Evolutionary conservation across 2,329 filamentous ascomycete genomes (phyloP).

Genomic region (Fusarium mangiferae): DNA sequence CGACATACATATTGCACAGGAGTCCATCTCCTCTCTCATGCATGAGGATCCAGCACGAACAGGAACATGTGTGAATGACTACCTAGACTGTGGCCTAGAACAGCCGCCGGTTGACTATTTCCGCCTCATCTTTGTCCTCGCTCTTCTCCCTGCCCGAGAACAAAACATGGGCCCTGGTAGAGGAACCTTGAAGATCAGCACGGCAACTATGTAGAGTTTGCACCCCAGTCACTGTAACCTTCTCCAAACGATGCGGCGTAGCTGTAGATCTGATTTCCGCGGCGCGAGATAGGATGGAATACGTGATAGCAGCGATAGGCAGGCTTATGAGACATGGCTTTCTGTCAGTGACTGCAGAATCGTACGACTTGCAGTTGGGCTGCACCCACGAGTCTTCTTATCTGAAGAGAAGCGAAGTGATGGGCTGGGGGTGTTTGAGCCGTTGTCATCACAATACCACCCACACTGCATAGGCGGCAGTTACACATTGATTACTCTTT

Average conservation of each 20-base stretch:
- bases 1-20: background rate
- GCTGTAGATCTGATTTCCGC: constrained; percentile 16
- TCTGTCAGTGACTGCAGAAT: constrained; percentile 24
- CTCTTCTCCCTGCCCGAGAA: constrained; percentile 1
- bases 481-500: background rate
- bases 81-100: background rate
- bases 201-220: constrained; percentile 16
- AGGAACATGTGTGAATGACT: background rate
- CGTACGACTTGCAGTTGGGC: constrained; percentile 28
- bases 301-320: background rate
- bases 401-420: constrained; percentile 9
- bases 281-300: constrained; percentile 9
- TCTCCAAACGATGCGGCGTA: constrained; percentile 16
- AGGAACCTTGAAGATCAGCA: constrained; percentile 21
- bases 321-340: constrained; percentile 32
- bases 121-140: constrained; percentile 1
- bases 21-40: background rate
- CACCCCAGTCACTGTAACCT: constrained; percentile 15
- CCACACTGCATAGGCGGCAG: constrained; percentile 15
- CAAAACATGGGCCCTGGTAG: constrained; percentile 14
- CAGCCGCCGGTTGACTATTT: constrained; percentile 9
- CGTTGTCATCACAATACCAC: constrained; percentile 13
- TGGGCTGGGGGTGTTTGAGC: constrained; percentile 6
- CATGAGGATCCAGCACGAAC: constrained; percentile 1
- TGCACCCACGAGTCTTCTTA: constrained; percentile 8